phyloP scores from a whole-genome alignment of 257 asterid genomes.

The Solanum ossicruentum region DNA sequence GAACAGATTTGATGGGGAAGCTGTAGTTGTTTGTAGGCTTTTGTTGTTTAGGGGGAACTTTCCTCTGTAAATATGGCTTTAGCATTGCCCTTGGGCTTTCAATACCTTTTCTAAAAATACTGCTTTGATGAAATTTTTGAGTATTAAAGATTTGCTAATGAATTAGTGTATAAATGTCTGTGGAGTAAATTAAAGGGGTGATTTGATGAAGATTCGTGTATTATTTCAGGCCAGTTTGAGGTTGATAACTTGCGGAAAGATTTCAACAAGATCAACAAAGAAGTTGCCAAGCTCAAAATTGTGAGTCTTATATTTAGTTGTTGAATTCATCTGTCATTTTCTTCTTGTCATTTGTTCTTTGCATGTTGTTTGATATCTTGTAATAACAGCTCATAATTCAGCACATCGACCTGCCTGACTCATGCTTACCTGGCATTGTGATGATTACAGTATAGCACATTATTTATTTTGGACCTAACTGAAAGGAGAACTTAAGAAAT shows the following conservation, averaged over 20 bases:
- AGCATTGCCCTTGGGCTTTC: neutral
- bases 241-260: slow-evolving; percentile 63
- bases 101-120: neutral
- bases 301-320: slow-evolving; percentile 30
- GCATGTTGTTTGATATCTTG: neutral
- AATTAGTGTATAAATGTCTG: neutral
- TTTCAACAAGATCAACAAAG: slow-evolving; percentile 57
- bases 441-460: neutral
- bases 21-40: neutral
- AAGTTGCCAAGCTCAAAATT: slow-evolving; percentile 58
- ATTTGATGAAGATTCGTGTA: neutral
- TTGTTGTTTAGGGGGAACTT: neutral
- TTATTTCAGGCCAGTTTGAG: slow-evolving; percentile 70
- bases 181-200: neutral
- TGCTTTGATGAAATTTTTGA: neutral
- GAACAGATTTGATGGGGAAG: neutral
- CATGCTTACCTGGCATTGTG: neutral
- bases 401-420: neutral
- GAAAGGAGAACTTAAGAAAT: neutral
- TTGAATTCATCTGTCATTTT: neutral
- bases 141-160: neutral
- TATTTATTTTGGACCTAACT: neutral
- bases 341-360: neutral
- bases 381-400: neutral
- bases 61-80: neutral